Evolutionary conservation across 1,284 basidiomycete species (phyloP), one percentile per base, ranked within the genome.

Genomic region (Athelia sp.): DNA sequence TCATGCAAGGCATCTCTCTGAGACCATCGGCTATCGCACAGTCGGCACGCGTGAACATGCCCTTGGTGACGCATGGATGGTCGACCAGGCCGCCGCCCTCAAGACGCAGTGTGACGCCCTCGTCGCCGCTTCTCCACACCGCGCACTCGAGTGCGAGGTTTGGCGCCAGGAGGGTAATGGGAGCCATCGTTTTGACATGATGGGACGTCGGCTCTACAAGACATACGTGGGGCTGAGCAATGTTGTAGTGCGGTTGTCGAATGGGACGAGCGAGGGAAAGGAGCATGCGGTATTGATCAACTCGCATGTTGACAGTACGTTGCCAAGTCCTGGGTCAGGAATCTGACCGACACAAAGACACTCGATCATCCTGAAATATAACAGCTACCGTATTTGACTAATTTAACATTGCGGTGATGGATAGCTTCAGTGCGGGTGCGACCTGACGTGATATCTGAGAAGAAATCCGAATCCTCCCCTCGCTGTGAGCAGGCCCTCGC

Each of bases 21-120:
- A 94, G 62, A 82, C 82, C 26, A 91, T 96, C 52, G 95, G 95
- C 3, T 98, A 87, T 69, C 79, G 96, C 38, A 96, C 91, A 0
- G 91, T 97, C 15, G 96, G 96, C 1, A 96, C 94, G 0, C 75
- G 78, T 36, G 90, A 98, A 64, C 93, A 98, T 68, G 84, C 90
- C 0, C 67, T 82, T 23, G 93, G 89, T 4, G 94, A 98, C 59
- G 70, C 77, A 35, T 98, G 93, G 83, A 84, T 97, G 73, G 62
- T 87, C 18, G 67, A 75, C 42, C 78, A 88, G 58, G 85, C 87
- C 2, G 69, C 82, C 50, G 71, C 72, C 38, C 65, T 93, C 21
- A 73, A 80, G 57, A 64, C 66, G 19, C 65, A 82, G 50, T 94
- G 91, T 59, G 78, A 87, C 31, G 69, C 76, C 17, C 75, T 79